Conservation (phyloP, 805 yeast species). For the Lipomyces spencermartinsiae region DNA sequence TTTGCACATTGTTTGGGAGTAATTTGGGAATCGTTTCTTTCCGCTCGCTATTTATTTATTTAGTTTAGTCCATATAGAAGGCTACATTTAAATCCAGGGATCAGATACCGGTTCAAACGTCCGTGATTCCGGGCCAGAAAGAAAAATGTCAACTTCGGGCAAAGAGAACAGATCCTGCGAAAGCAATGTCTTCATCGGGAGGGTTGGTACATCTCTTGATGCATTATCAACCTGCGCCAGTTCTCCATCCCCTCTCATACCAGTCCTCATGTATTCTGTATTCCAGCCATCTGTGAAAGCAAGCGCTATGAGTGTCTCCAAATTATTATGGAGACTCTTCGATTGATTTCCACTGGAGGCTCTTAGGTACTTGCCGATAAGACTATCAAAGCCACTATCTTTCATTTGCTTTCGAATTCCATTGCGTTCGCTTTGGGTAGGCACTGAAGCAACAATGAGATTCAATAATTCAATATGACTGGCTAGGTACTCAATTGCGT, state of each 20-base stretch:
- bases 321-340: slow-evolving; percentile 3
- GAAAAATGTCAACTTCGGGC: not conserved
- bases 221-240: not conserved
- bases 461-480: slow-evolving; percentile 30
- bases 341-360: slow-evolving; percentile 1
- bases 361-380: slow-evolving; percentile 25
- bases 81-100: not conserved
- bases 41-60: not conserved
- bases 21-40: not conserved
- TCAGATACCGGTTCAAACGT: not conserved
- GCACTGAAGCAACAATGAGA: slow-evolving; percentile 16
- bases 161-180: not conserved
- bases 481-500: slow-evolving; percentile 33
- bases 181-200: not conserved
- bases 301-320: slow-evolving; percentile 19
- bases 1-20: not conserved
- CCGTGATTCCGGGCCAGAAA: not conserved
- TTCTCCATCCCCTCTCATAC: slow-evolving; percentile 13
- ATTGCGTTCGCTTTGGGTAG: slow-evolving; percentile 9
- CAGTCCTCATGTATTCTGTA: slow-evolving; percentile 23
- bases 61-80: not conserved
- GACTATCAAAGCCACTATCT: slow-evolving; percentile 28
- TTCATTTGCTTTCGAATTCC: slow-evolving; percentile 14
- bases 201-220: not conserved
- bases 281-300: slow-evolving; percentile 33